phyloP scores from a whole-genome alignment of 805 yeast genomes.

The Saturnispora serradocipensis region DNA sequence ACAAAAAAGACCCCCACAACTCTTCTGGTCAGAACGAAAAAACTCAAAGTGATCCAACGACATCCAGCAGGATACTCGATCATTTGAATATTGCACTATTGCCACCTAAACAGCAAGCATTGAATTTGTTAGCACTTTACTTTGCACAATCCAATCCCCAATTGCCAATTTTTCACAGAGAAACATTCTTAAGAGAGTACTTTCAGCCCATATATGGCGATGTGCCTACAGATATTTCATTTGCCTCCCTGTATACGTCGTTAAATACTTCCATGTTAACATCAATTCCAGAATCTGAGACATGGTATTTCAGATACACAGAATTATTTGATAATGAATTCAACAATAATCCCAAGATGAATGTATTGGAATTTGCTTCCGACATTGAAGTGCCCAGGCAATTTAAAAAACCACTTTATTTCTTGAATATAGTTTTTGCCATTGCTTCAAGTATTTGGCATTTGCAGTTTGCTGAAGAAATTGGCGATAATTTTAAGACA shows the following conservation, averaged over 20 bases:
- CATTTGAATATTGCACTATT: conserved; percentile 36
- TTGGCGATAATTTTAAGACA: conserved; percentile 60
- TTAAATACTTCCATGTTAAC: conserved; percentile 30
- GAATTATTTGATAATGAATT: conserved; percentile 24
- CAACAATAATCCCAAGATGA: conserved; percentile 18
- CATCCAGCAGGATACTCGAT: conserved; percentile 5
- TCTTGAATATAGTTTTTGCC: conserved; percentile 70
- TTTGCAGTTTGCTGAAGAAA: conserved; percentile 52
- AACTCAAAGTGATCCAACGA: conserved; percentile 9
- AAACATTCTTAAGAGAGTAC: conserved; percentile 53
- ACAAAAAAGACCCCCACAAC: neutral
- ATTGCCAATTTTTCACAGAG: conserved; percentile 76
- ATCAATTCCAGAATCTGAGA: conserved; percentile 26
- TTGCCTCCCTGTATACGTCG: conserved; percentile 50
- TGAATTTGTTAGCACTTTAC: conserved; percentile 50
- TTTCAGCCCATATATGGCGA: conserved; percentile 78
- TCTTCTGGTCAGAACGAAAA: neutral
- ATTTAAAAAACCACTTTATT: conserved; percentile 51
- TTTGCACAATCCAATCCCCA: conserved; percentile 80
- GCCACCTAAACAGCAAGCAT: conserved; percentile 66
- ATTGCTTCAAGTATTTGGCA: conserved; percentile 70
- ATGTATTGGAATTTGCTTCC: conserved; percentile 29
- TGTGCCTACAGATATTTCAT: conserved; percentile 40
- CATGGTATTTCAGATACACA: conserved; percentile 41
- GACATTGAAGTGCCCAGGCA: conserved; percentile 36